Conservation (phyloP, 1,284 basidiomycete genomes). For the Sporisorium iseilematis-ciliati region DNA sequence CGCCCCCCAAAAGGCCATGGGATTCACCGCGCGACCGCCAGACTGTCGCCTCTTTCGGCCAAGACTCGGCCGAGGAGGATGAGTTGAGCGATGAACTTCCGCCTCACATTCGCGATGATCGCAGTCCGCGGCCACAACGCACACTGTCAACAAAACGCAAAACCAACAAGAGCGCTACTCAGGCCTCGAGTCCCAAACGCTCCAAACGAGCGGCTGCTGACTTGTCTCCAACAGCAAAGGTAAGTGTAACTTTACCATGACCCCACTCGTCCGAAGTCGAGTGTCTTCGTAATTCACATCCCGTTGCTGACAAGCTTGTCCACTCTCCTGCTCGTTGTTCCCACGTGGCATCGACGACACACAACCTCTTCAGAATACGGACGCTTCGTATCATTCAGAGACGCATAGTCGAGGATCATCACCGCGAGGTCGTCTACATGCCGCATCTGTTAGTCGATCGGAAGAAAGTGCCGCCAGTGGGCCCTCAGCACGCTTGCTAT, state of each 20-base stretch:
- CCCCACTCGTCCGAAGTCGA: neutral
- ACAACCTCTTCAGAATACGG: neutral
- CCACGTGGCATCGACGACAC: too few species aligned
- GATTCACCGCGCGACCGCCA: slow-evolving; percentile 6
- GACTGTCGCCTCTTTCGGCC: neutral
- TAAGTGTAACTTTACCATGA: neutral
- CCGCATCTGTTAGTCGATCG: neutral
- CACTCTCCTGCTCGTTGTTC: too few species aligned
- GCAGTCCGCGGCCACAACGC: slow-evolving; percentile 1
- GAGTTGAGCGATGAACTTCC: slow-evolving; percentile 34
- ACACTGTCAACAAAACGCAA: slow-evolving; percentile 16
- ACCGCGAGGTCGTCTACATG: slow-evolving; percentile 6
- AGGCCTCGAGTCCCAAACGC: slow-evolving; percentile 18
- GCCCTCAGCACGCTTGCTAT: slow-evolving; percentile 15
- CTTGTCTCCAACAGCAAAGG: slow-evolving; percentile 11
- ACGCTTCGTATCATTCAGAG: neutral
- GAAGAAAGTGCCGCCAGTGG: neutral
- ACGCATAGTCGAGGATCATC: slow-evolving; percentile 19
- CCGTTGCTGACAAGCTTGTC: neutral
- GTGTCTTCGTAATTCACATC: neutral
- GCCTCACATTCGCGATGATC: neutral
- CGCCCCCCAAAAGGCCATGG: slow-evolving; percentile 22
- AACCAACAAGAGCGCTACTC: neutral
- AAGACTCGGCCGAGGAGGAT: slow-evolving; percentile 34
- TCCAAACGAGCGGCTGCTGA: slow-evolving; percentile 11